A percentile compares a stretch with the other conserved stretches of the same genome.
Evolutionary conservation across 2,329 filamentous ascomycete genomes (phyloP).

Genomic region (Tolypocladium tropicale): DNA sequence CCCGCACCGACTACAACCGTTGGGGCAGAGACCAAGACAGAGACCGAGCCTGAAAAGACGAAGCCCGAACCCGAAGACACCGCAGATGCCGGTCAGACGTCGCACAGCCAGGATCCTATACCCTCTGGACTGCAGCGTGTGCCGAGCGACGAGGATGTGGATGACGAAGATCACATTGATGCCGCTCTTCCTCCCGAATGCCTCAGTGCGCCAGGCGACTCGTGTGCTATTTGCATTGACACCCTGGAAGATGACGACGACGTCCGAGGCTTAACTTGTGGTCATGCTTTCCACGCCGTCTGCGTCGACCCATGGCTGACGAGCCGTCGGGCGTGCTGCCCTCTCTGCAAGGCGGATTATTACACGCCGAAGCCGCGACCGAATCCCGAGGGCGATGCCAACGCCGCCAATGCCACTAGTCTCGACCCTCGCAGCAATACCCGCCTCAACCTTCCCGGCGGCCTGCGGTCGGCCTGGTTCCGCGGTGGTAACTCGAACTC

Average conservation of each 20-base stretch:
- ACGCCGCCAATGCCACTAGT: conserved; percentile 8
- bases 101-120: conserved; percentile 11
- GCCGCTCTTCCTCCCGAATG: conserved; percentile 74
- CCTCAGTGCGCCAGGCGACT: conserved; percentile 73
- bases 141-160: conserved; percentile 43
- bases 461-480: conserved; percentile 30
- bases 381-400: conserved; percentile 19
- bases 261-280: conserved; percentile 84
- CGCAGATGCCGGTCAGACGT: conserved; percentile 13
- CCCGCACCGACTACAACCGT: conserved; percentile 7
- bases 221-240: conserved; percentile 94
- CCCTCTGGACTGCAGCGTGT: conserved; percentile 25
- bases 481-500: conserved; percentile 8
- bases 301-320: conserved; percentile 97
- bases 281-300: conserved; percentile 94
- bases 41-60: conserved; percentile 5
- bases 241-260: conserved; percentile 91
- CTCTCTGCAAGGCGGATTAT: conserved; percentile 96
- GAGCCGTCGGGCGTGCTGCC: conserved; percentile 86
- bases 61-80: conserved; percentile 8
- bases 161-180: conserved; percentile 70
- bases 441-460: conserved; percentile 38
- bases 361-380: conserved; percentile 86
- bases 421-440: conserved; percentile 27
- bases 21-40: conserved; percentile 7